Conservation (phyloP, 2,329 filamentous ascomycete genomes). For the Onygenales sp. region DNA sequence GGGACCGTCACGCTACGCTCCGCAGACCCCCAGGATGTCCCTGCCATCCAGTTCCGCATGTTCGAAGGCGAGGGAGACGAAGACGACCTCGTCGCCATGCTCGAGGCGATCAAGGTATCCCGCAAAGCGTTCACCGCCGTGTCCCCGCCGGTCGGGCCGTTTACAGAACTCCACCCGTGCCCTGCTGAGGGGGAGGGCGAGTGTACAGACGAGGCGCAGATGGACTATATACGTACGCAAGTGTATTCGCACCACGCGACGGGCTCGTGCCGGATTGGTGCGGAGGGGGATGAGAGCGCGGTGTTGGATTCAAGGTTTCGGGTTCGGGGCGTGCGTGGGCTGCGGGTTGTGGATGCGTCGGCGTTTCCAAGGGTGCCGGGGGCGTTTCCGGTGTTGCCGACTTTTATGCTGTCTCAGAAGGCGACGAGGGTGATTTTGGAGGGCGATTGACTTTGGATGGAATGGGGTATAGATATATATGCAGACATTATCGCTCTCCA, state of each 20-base stretch:
- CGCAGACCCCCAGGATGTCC: slow-evolving; percentile 4
- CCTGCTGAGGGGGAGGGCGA: neutral
- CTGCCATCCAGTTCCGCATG: slow-evolving; percentile 7
- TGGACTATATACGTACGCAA: neutral
- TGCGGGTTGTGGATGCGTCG: slow-evolving; percentile 55
- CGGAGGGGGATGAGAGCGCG: slow-evolving; percentile 42
- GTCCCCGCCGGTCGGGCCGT: neutral
- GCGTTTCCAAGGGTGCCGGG: slow-evolving; percentile 50
- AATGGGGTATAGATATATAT: neutral
- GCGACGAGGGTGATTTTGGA: slow-evolving; percentile 48
- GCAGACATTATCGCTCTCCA: too few species aligned
- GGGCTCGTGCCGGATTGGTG: slow-evolving; percentile 42
- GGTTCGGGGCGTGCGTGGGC: slow-evolving; percentile 45
- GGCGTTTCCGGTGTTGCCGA: slow-evolving; percentile 42
- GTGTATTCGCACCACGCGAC: slow-evolving; percentile 39
- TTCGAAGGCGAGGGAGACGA: slow-evolving; percentile 6
- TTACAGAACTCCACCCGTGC: slow-evolving; percentile 1
- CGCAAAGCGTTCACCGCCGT: neutral
- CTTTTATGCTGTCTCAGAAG: slow-evolving; percentile 53
- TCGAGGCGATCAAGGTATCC: slow-evolving; percentile 5
- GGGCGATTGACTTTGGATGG: slow-evolving; percentile 1
- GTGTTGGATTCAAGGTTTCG: slow-evolving; percentile 49
- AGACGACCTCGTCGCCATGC: slow-evolving; percentile 5
- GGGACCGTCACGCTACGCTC: slow-evolving; percentile 8
- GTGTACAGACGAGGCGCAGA: slow-evolving; percentile 1